Percentiles rank a stretch among this genome's conserved stretches.
Evolutionary conservation across 73 alveolate species (phyloP).

Genomic region (Paramecium bursaria): DNA sequence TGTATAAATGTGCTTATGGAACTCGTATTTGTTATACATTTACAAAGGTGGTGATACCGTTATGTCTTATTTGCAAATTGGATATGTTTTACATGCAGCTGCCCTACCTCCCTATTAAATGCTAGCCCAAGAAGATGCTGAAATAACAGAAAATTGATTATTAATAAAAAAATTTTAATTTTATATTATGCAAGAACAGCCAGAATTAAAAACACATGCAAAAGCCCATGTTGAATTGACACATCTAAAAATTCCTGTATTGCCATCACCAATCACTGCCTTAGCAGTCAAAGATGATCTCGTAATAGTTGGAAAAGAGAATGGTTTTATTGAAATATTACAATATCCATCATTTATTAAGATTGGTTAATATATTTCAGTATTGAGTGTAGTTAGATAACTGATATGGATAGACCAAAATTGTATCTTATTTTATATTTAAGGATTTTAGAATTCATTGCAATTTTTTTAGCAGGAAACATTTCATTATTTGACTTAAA

Average conservation of each 20-base stretch:
- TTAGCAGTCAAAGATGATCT: not conserved
- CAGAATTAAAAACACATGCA: slow-evolving; percentile 40
- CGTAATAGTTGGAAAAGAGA: slow-evolving; percentile 31
- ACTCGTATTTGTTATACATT: not conserved
- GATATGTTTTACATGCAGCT: slow-evolving; percentile 44
- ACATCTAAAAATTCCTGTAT: slow-evolving; percentile 18
- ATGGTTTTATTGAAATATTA: slow-evolving; percentile 27
- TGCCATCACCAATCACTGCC: slow-evolving; percentile 42
- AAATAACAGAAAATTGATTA: not conserved
- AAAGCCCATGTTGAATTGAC: slow-evolving; percentile 34
- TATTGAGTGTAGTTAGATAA: slow-evolving; percentile 4
- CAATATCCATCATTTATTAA: slow-evolving; percentile 25
- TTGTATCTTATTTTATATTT: not conserved
- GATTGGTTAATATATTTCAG: not conserved
- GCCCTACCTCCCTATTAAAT: slow-evolving; percentile 51
- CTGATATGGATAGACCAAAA: slow-evolving; percentile 28
- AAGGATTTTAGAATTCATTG: slow-evolving; percentile 1
- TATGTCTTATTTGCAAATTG: not conserved
- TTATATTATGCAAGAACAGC: slow-evolving; percentile 36
- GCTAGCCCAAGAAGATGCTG: not conserved
- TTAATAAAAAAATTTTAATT: not conserved
- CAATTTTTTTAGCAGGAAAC: slow-evolving; percentile 30
- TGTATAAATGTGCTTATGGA: slow-evolving; percentile 48
- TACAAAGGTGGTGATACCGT: slow-evolving; percentile 48
- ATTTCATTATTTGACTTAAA: slow-evolving; percentile 29